Percentiles rank a stretch among this genome's conserved stretches.
Conservation (phyloP, 2,329 filamentous ascomycete genomes). For the Immersiporthe knoxdaviesiana region DNA sequence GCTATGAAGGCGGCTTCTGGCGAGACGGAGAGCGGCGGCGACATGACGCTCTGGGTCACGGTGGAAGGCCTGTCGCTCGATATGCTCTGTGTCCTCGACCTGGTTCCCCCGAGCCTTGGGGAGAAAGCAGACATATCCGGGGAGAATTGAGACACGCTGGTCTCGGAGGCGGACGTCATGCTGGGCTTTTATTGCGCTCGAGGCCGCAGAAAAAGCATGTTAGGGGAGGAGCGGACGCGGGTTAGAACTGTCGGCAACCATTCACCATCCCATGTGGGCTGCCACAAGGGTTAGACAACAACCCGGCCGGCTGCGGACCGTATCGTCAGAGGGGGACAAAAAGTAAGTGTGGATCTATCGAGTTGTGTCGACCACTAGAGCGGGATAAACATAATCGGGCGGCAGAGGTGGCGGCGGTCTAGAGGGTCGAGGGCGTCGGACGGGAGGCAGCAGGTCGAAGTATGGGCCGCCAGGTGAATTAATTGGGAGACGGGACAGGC, state of each 20-base stretch:
- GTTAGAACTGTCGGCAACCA: conserved; percentile 16
- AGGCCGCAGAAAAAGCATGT: conserved; percentile 16
- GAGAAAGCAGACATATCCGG: conserved; percentile 20
- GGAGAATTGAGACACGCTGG: conserved; percentile 24
- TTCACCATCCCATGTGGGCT: conserved; percentile 16
- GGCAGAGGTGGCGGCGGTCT: conserved; percentile 7
- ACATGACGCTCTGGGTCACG: conserved; percentile 60
- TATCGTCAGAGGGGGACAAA: conserved; percentile 20
- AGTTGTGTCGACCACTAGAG: conserved; percentile 5
- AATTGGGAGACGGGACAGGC: conserved; percentile 7
- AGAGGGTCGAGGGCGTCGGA: conserved; percentile 2
- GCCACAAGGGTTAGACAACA: conserved; percentile 10
- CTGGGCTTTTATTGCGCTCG: conserved; percentile 23
- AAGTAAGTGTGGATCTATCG: conserved; percentile 17
- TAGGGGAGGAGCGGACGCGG: not conserved
- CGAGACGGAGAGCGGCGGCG: conserved; percentile 69
- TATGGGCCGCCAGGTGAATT: conserved; percentile 1
- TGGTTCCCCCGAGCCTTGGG: conserved; percentile 29
- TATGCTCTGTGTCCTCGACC: conserved; percentile 63
- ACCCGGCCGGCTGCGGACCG: conserved; percentile 21
- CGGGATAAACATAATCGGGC: not conserved
- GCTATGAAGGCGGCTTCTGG: conserved; percentile 89
- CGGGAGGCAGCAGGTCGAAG: conserved; percentile 15
- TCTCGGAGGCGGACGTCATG: conserved; percentile 25
- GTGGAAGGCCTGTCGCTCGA: conserved; percentile 72